Evolutionary conservation across 1,284 basidiomycete genomes (phyloP), one percentile per base, ranked within the genome.

Genomic region (Inonotus hispidus): DNA sequence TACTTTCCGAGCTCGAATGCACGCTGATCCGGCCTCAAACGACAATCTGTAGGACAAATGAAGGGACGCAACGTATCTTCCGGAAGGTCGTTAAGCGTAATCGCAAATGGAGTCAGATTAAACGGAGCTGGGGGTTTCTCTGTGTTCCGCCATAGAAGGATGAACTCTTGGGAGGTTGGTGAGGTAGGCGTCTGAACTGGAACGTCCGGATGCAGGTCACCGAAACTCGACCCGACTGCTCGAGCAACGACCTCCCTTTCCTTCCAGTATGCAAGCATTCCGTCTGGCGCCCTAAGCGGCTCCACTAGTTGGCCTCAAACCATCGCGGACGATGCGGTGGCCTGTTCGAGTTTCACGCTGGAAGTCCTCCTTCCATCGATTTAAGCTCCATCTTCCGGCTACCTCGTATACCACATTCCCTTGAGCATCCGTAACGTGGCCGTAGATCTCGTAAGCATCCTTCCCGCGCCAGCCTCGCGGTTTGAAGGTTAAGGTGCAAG

Each of bases 1-100:
- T 95, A 98, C 70, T 84, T 80, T n/a, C 94, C 95, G 66, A 85
- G 75, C 79, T 98, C 95, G 68, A 97, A 97, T n/a, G 95, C 94
- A 29, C 93, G 82, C 72, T 98, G 93, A 71, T 99, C 96, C 0
- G 95, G 95, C 0, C 96, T 84, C 50, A 98, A 74, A 0, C 96
- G 85, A 71, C 95, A 98, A 74, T 99, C 96, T 1, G 96, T 98
- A 0, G 93, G 92, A 37, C 89, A 88, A 3, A 98, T 68, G 73
- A 84, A 94, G 1, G 84, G 83, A 63, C 80, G 79, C 11, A 98
- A 77, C 1, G 81, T 32, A 82, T 85, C 81, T 49, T 77, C 74
- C 1, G 90, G 85, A 66, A 90, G 87, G 71, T 93, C 84, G 70
- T 96, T 96, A 58, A 98, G 79, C 2, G 93, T 94, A 66, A 98